These are phyloP conservation scores for Globisporangium uncinulatum DNA, from an alignment of 352 stramenopile genomes.

Conservation along the genomic window DNA sequence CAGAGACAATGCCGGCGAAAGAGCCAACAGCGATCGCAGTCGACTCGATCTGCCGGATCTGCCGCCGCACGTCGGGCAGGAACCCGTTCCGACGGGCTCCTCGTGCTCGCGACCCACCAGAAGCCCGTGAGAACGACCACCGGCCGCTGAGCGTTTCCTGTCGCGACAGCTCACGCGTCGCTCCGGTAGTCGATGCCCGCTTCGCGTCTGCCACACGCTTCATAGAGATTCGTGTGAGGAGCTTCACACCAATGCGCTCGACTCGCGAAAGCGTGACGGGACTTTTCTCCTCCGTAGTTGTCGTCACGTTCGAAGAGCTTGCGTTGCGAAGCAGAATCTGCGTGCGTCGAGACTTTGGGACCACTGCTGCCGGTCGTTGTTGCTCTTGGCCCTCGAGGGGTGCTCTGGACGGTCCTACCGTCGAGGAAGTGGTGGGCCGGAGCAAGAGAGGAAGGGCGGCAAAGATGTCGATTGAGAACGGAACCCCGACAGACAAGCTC, in stretches of 20 bases:
- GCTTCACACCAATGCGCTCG: constrained; percentile 33
- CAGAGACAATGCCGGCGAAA: constrained; percentile 23
- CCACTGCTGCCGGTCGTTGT: too few relatives aligned
- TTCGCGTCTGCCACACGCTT: constrained; percentile 19
- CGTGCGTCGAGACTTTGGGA: background rate
- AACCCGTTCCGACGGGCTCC: constrained; percentile 18
- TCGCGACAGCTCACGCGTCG: background rate
- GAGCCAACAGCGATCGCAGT: constrained; percentile 19
- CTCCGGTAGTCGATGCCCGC: constrained; percentile 5
- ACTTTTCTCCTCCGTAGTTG: constrained; percentile 3
- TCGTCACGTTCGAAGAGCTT: background rate
- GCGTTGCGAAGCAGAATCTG: constrained; percentile 4
- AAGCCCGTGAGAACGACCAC: background rate
- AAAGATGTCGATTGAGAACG: constrained; percentile 41
- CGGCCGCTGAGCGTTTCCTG: background rate
- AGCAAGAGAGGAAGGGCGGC: constrained; percentile 35
- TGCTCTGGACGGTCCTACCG: background rate
- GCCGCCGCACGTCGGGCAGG: constrained; percentile 14
- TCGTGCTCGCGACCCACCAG: background rate
- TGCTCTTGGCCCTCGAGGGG: background rate
- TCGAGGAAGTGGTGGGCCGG: background rate
- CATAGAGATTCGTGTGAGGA: constrained; percentile 35
- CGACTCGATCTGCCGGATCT: constrained; percentile 28
- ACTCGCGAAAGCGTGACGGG: constrained; percentile 25
- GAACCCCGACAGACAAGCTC: constrained; percentile 3